These are phyloP conservation scores for Trichosporon sp. DNA, from an alignment of 1,284 basidiomycete genomes.

Conservation along the genomic window DNA sequence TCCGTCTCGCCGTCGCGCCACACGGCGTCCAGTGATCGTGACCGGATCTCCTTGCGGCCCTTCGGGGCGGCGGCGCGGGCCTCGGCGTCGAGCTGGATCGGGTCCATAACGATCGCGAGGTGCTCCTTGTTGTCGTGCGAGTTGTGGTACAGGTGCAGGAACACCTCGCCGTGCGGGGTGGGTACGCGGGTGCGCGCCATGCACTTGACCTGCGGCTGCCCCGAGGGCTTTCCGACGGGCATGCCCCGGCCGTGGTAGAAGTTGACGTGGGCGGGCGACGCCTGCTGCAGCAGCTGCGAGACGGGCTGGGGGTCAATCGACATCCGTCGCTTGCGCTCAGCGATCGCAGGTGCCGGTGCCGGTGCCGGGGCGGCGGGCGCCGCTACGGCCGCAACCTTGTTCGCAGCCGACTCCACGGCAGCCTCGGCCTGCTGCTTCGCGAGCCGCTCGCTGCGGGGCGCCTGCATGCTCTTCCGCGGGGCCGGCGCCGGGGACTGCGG, in stretches of 20 bases:
- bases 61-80: constrained; percentile 46
- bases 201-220: constrained; percentile 54
- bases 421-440: constrained; percentile 14
- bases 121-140: constrained; percentile 92
- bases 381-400: neutral
- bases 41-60: constrained; percentile 61
- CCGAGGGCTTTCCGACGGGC: constrained; percentile 7
- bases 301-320: constrained; percentile 45
- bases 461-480: constrained; percentile 34
- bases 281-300: constrained; percentile 35
- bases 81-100: constrained; percentile 61
- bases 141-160: constrained; percentile 79
- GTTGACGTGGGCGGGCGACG: constrained; percentile 28
- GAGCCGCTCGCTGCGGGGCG: constrained; percentile 42
- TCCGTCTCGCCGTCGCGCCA: constrained; percentile 87
- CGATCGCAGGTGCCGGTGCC: neutral
- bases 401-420: constrained; percentile 6
- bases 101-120: constrained; percentile 92
- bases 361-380: neutral
- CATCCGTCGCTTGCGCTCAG: constrained; percentile 36
- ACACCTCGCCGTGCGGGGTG: constrained; percentile 89
- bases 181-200: constrained; percentile 96
- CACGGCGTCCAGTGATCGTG: constrained; percentile 71
- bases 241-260: constrained; percentile 18
- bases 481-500: constrained; percentile 33